Base-by-base conservation (phyloP, 371 early-diverging fungal species). In the Mucor circinelloides region DNA sequence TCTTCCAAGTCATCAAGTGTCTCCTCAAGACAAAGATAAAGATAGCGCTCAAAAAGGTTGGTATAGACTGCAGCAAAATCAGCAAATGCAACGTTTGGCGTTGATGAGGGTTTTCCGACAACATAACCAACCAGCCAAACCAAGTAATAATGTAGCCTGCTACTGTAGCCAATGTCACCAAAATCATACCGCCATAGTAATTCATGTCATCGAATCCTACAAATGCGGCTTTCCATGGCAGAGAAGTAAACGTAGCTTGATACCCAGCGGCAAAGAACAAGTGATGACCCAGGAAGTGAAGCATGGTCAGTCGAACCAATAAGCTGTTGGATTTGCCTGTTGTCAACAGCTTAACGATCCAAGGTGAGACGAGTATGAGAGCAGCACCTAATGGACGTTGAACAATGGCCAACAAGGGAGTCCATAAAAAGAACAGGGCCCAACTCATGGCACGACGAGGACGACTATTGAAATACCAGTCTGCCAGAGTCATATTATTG, bases 1-100 rank as follows among this genome's bases (percentile, higher is more conserved):
- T 87, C 68, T 94, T 93, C 98, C 97, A 97, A 15, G 95, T 94
- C 97, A 95, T 95, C 67, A 97, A 81, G 74, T 97, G 97, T 3
- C 97, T 77, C 46, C 91, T 78, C 62, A 94, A 86, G 61, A 86
- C 78, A 15, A 71, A 75, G 21, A 88, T 82, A 64, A 89, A 85
- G 60, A 88, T 71, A 17, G 89, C 82, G 6, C 87, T 76, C 21
- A 83, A 72, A 27, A 74, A 62, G 0, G 91, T 83, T 8, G 89
- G 79, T 19, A 85, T 74, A 13, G 80, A 68, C 21, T 86, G 88
- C 23, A 86, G 44, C 31, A 83, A 76, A 31, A 77, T 68, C 52
- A 85, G 66, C 21, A 89, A 64, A 31, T 80, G 59, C 15, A 76
- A 28, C 6, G 67, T 50, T 23, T 63, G 52, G 36, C 28, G 55